Evolutionary conservation across 2,329 filamentous ascomycete species (phyloP), one percentile per base, ranked within the genome.

Genomic region (Claviceps capensis): DNA sequence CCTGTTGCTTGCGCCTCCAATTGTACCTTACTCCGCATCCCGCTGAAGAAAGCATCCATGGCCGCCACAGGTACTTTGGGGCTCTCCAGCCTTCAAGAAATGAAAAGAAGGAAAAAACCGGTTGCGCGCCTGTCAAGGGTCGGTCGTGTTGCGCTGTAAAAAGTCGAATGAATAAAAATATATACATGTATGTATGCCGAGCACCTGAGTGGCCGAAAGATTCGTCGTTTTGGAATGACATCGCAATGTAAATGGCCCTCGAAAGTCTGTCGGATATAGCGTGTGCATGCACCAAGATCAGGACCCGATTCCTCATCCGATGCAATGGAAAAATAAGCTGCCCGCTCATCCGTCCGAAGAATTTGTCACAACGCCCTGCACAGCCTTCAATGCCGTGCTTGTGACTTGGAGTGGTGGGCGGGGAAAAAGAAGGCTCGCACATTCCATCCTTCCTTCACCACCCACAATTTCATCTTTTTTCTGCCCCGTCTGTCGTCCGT

Each of bases 271-370:
- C 52, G 37, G 51, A 54, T 49, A 52, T 49, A 37, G 49, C 50
- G 17, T 49, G 49, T 47, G 52, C 58, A 59, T 58, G 56, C 55
- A 58, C 56, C 58, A 63, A 64, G 61, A 34, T 60, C 60, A 66
- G 61, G 68, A 63, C 60, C 63, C 62, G 63, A 68, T 65, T 68
- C 67, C 63, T 61, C 63, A 54, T 64, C 63, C 64, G 58, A 67
- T 69, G 67, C 67, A 65, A 59, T 62, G 59, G 62, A 47, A 30
- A 62, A 62, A 51, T 59, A 47, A 52, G 51, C 52, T 57, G 55
- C 55, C 58, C 52, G 50, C 58, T 52, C 58, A 56, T 57, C 48
- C 54, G 47, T 23, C 43, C 23, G 22, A 41, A 13, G 19, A 34
- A n/a, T 41, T 41, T 41, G 22, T 41, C 51, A 50, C 47, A 40